Percentiles rank a stretch among this genome's conserved stretches.
Conservation (phyloP, 2,329 filamentous ascomycete genomes). For the Talaromyces sp. region DNA sequence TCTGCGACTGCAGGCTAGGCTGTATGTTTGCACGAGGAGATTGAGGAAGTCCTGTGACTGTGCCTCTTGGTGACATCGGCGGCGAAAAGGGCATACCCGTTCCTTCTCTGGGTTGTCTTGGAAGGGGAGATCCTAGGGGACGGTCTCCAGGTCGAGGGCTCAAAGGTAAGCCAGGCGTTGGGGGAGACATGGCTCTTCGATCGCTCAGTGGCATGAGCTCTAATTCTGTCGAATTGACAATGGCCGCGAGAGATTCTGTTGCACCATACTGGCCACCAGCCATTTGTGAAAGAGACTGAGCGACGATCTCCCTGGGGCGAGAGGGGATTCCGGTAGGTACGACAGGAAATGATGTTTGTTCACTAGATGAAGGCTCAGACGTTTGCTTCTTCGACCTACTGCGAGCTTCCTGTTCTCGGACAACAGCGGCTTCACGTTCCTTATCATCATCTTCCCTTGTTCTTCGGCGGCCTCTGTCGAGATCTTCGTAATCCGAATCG, state of each 20-base stretch:
- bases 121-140: conserved; percentile 58
- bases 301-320: conserved; percentile 56
- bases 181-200: conserved; percentile 40
- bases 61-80: conserved; percentile 63
- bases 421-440: conserved; percentile 66
- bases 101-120: conserved; percentile 53
- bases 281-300: conserved; percentile 28
- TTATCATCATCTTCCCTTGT: conserved; percentile 85
- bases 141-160: conserved; percentile 61
- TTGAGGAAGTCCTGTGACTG: conserved; percentile 54
- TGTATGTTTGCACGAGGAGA: conserved; percentile 72
- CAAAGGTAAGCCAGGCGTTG: conserved; percentile 60
- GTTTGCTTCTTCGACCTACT: conserved; percentile 71
- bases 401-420: conserved; percentile 65
- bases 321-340: conserved; percentile 44
- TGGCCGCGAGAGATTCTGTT: conserved; percentile 31
- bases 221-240: conserved; percentile 29
- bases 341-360: conserved; percentile 19
- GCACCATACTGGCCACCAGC: conserved; percentile 23
- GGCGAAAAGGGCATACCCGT: conserved; percentile 57
- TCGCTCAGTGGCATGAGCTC: conserved; percentile 31
- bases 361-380: conserved; percentile 53
- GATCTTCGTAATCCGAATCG: conserved; percentile 80
- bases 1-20: conserved; percentile 50
- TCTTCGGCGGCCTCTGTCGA: conserved; percentile 73